Evolutionary conservation across 306 rosid genomes (phyloP).

Genomic region (Cicer arietinum): DNA sequence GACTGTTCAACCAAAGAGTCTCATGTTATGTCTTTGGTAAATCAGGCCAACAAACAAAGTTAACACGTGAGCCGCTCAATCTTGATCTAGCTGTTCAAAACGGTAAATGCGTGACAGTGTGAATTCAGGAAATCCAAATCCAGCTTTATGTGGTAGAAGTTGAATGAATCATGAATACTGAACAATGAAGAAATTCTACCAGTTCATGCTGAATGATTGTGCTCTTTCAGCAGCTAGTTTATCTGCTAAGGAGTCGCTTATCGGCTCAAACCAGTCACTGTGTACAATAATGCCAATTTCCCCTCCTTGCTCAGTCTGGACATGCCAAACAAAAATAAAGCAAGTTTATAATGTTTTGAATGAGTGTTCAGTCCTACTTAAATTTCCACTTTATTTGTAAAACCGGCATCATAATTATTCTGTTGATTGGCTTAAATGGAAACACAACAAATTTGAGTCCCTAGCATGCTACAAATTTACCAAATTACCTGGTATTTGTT

Average conservation of each 20-base stretch:
- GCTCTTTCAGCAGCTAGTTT: slow-evolving; percentile 69
- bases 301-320: slow-evolving; percentile 70
- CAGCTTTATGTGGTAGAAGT: background rate
- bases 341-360: slow-evolving; percentile 13
- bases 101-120: background rate
- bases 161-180: background rate
- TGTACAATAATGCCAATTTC: slow-evolving; percentile 61
- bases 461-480: background rate
- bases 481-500: slow-evolving; percentile 68
- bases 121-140: background rate
- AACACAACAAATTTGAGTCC: slow-evolving; percentile 13
- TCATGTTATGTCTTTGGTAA: background rate
- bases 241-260: slow-evolving; percentile 63
- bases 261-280: slow-evolving; percentile 60
- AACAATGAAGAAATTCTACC: slow-evolving; percentile 47
- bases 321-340: slow-evolving; percentile 16
- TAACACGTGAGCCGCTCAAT: background rate
- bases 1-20: background rate
- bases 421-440: slow-evolving; percentile 1
- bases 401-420: background rate
- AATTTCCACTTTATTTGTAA: background rate
- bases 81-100: background rate
- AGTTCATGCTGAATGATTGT: slow-evolving; percentile 53
- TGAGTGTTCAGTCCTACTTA: background rate
- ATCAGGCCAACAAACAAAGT: background rate